phyloP scores from a whole-genome alignment of 2,329 filamentous ascomycete species.

The Onygenales sp. region DNA sequence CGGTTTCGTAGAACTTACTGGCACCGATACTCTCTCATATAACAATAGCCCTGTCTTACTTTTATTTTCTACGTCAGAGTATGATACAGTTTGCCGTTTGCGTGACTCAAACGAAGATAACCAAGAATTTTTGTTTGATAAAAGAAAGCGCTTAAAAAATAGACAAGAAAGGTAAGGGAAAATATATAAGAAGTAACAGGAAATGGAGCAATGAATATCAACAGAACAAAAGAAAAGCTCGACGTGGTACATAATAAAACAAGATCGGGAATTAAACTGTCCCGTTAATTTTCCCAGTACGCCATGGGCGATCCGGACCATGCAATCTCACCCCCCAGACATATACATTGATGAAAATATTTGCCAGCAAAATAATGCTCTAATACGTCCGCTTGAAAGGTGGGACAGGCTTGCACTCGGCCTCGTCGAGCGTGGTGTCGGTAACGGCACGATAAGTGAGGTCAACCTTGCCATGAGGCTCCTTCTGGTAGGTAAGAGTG shows the following conservation, averaged over 20 bases:
- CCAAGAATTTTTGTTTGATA: constrained; percentile 2
- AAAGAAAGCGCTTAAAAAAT: not conserved
- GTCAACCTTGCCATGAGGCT: constrained; percentile 78
- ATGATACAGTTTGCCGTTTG: constrained; percentile 2
- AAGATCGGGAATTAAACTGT: not conserved
- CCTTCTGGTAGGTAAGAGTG: constrained; percentile 90
- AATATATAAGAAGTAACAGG: not conserved
- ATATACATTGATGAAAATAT: not conserved
- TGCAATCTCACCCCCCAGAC: not conserved
- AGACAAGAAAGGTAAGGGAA: not conserved
- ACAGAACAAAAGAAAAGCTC: not conserved
- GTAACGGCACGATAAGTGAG: constrained; percentile 79
- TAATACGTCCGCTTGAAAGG: constrained; percentile 71
- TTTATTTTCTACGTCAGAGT: not conserved
- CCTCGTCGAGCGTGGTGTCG: constrained; percentile 77
- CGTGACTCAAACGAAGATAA: constrained; percentile 1
- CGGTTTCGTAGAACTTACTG: not conserved
- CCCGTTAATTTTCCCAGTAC: not conserved
- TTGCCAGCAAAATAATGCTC: not conserved
- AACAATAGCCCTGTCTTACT: not conserved
- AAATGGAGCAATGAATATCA: not conserved
- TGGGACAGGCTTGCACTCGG: constrained; percentile 90
- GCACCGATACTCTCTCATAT: not conserved
- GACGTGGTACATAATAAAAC: not conserved
- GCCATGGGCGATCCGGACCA: not conserved